Evolutionary conservation across 345 rosid species (phyloP), one percentile per base, ranked within the genome.

Genomic region (Ceriops tagal): DNA sequence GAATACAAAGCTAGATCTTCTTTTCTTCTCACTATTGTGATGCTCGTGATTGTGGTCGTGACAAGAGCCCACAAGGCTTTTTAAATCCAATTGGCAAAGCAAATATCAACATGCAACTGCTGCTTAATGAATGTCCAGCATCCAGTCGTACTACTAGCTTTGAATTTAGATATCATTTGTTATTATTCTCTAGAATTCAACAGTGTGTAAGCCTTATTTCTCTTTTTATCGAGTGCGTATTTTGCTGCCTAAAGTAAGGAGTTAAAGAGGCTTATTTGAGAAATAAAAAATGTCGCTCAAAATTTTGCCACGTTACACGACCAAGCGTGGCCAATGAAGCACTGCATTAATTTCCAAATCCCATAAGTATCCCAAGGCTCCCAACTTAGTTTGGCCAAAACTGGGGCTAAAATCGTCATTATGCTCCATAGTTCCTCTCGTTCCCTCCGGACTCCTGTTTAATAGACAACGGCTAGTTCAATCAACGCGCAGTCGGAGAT

Each of bases 11-110:
- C 80, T 31, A 39, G 62, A 34, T 86, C 86, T 1, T 84, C 90
- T 0, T 58, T 84, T 57, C 52, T 86, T 53, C 83, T 84, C 26
- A 76, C 90, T 0, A 61, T 86, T 35, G 74, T 78, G 24, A 80
- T 82, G 37, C 71, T 86, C 65, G 56, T 84, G 66, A 65, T 86
- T 24, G 85, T 84, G 11, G 73, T 86, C 19, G 62, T 82, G 69
- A 77, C 83, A 31, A 71, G 74, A 49, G 1, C 27, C 64, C 63
- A 8, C 31, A 1, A 11, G 20, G 30, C 56, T 24, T 62, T 37
- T 60, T 22, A 4, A 18, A 49, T 37, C 19, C 1, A 22, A 43
- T 43, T 21, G 9, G 22, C 47, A 7, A 32, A 35, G 53, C 15
- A 28, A 13, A 28, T 21, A 53, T 4, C 8, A 39, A 18, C 7